Percentiles rank a stretch among this genome's conserved stretches.
phyloP scores from a whole-genome alignment of 352 stramenopile species.

The Phytophthora vignae region DNA sequence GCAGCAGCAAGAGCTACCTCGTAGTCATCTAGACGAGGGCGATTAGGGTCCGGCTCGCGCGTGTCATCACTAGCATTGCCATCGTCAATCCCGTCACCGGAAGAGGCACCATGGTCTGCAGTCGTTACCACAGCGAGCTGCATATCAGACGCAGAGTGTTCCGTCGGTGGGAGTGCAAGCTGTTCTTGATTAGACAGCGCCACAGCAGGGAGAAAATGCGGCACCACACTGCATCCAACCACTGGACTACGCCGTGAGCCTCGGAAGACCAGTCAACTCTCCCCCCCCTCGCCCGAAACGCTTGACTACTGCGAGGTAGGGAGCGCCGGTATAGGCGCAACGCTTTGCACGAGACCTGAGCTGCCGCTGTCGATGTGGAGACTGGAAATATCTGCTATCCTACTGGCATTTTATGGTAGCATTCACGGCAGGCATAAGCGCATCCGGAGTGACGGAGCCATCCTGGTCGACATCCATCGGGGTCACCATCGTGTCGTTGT shows the following conservation, averaged over 20 bases:
- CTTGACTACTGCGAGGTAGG: too few species aligned
- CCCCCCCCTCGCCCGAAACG: background rate
- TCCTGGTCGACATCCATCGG: too few species aligned
- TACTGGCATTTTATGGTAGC: too few species aligned
- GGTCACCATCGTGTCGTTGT: too few species aligned
- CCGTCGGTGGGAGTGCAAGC: background rate
- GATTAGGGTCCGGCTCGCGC: constrained; percentile 7
- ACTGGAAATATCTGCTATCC: too few species aligned
- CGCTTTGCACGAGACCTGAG: background rate
- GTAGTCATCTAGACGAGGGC: constrained; percentile 7
- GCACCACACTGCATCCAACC: background rate
- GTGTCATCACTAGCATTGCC: too few species aligned
- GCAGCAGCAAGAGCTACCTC: background rate
- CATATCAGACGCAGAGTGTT: background rate
- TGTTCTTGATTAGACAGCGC: background rate
- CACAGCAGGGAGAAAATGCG: constrained; percentile 2
- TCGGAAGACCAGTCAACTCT: background rate
- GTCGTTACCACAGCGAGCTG: background rate
- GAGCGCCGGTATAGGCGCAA: too few species aligned
- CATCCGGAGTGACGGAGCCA: too few species aligned
- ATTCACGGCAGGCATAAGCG: too few species aligned
- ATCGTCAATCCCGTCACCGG: too few species aligned
- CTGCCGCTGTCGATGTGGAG: too few species aligned
- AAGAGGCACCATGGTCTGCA: too few species aligned
- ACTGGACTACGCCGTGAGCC: background rate